Evolutionary conservation across 208 protist genomes (phyloP), one percentile per base, ranked within the genome.

Genomic region (Leishmania major): DNA sequence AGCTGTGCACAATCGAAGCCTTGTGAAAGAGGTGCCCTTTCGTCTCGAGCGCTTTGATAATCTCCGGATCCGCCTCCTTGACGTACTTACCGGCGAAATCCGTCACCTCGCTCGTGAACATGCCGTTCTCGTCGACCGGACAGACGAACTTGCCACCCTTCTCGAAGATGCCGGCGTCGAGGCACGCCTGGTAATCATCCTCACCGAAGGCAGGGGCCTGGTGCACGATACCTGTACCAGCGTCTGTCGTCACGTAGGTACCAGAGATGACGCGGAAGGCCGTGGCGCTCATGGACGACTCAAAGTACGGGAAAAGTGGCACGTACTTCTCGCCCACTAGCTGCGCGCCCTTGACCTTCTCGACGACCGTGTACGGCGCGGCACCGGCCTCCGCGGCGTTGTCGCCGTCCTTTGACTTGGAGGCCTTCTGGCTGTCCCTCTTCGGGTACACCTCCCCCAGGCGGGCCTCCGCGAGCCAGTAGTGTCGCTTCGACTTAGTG

Each of bases 221-320:
- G 88, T 99, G 99, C 6, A 99, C 99, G 55, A 99, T 96, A 90
- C 99, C 99, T n/a, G 99, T 99, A 96, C 99, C 99, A 53, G 83
- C 91, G 80, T 99, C 98, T 62, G 96, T 96, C 43, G 98, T 99
- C 55, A 99, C 99, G 89, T 99, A 99, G 13, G 82, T 79, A 89
- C 99, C 99, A 28, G 81, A 64, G 43, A 99, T 74, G 31, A 99
- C 93, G 76, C 88, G 88, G 91, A 99, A 99, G 37, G 94, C 97
- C 28, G 84, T 96, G 22, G 82, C 69, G 62, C 88, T 77, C 81
- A 85, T 88, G 25, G 84, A 49, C n/a, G 86, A 78, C 19, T 87
- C 79, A 90, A 99, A 99, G 93, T 99, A 99, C 37, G 84, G 79
- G 86, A 99, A 99, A 10, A 99, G 90, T 19, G 99, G 99, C 28